A percentile compares a stretch with the other conserved stretches of the same genome.
Evolutionary conservation across 2,329 filamentous ascomycete species (phyloP).

Genomic region (Didymosphaeria variabile): DNA sequence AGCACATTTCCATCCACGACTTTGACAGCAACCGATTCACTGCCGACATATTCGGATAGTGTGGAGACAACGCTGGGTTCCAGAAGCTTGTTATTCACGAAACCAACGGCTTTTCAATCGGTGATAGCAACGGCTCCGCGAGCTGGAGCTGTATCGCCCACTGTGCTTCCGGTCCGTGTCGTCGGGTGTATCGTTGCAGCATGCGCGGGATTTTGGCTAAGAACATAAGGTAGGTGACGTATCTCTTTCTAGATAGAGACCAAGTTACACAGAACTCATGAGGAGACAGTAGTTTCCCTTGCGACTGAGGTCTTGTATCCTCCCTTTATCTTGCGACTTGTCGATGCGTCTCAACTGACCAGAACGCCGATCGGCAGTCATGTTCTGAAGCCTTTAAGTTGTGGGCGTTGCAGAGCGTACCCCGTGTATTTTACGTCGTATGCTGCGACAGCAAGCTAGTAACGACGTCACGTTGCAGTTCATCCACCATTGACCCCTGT

Average conservation of each 20-base stretch:
- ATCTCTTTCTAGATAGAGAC: background rate
- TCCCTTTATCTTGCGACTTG: too few species aligned
- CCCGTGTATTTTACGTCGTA: too few species aligned
- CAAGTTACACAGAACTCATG: background rate
- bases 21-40: slow-evolving; percentile 17
- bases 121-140: background rate
- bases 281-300: too few species aligned
- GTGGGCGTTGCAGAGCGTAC: too few species aligned
- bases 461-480: too few species aligned
- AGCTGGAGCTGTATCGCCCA: background rate
- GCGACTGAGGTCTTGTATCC: too few species aligned
- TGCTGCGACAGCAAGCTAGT: too few species aligned
- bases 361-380: too few species aligned
- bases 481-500: too few species aligned
- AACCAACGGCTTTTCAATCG: background rate
- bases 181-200: background rate
- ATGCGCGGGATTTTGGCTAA: background rate
- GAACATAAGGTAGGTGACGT: background rate
- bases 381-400: too few species aligned
- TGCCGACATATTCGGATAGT: slow-evolving; percentile 22
- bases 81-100: background rate
- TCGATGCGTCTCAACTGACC: too few species aligned
- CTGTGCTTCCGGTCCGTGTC: background rate
- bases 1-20: slow-evolving; percentile 15
- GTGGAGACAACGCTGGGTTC: background rate